A percentile compares a stretch with the other conserved stretches of the same genome.
These are phyloP conservation scores for Penicillium paxilli DNA, from an alignment of 495 filamentous ascomycete species.

Conservation along the genomic window DNA sequence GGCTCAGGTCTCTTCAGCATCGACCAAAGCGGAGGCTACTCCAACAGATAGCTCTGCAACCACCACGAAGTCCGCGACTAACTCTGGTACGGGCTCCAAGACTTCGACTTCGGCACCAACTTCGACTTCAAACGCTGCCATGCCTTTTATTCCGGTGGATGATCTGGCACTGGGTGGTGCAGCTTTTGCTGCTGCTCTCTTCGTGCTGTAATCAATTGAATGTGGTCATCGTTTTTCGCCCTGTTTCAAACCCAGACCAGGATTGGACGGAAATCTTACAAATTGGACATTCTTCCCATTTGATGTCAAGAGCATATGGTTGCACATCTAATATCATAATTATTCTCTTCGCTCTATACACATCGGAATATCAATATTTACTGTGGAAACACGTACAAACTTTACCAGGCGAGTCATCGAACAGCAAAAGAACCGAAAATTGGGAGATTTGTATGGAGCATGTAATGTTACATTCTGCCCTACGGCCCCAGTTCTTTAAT, in stretches of 20 bases:
- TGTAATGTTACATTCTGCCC: background rate
- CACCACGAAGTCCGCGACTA: background rate
- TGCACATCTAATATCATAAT: too few species aligned
- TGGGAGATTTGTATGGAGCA: too few species aligned
- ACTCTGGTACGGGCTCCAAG: constrained; percentile 2
- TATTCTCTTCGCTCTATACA: too few species aligned
- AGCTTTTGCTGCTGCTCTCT: constrained; percentile 8
- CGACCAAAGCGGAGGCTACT: constrained; percentile 9
- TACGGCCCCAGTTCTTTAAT: background rate
- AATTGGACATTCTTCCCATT: too few species aligned
- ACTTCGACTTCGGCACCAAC: background rate
- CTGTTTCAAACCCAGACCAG: too few species aligned
- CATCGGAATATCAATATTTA: too few species aligned
- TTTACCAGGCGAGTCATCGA: background rate
- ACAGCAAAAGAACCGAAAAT: background rate
- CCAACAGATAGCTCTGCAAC: background rate
- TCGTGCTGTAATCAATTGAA: constrained; percentile 10
- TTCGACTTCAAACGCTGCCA: constrained; percentile 13
- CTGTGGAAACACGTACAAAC: too few species aligned
- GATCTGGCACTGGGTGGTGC: constrained; percentile 13
- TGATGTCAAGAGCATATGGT: too few species aligned
- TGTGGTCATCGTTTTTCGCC: background rate
- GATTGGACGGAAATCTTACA: too few species aligned
- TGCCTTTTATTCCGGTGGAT: constrained; percentile 10
- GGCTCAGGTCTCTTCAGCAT: constrained; percentile 16